Base-by-base conservation (phyloP, 805 yeast genomes). In the Jamesozyma hellenica region DNA sequence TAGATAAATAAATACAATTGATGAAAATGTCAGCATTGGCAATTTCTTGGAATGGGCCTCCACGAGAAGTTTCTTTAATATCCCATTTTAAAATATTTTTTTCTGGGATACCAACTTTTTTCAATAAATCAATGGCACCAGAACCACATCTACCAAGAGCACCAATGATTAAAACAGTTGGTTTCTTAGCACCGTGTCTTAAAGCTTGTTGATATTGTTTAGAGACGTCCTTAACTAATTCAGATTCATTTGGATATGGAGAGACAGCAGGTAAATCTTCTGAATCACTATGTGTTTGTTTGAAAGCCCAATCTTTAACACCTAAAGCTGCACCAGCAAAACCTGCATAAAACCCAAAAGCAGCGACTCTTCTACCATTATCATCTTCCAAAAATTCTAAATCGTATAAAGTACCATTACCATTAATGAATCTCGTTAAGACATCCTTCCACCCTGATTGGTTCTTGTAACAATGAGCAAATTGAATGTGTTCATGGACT, bases 331-430 rank as follows among this genome's bases (percentile, higher is more conserved):
- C 98, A 56, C 99, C 99, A 6, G 97, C 98, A 61, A 92, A 92
- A n/a, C 99, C 99, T 34, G 99, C 98, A 63, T 90, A 90, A 71
- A 76, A 92, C n/a, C 99, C 99, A 60, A 92, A 92, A 8, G 98
- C 98, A 34, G 99, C 99, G 23, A 92, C 99, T 67, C 99, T 83
- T 71, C 98, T 83, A 28, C 97, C 97, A 56, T 76, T 79, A 52
- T 82, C 96, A 61, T 92, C 86, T 63, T 84, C 94, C 61, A 92
- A 70, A 59, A 92, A 92, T 67, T 92, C 99, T 50, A 92, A 70
- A 61, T 92, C 99, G 61, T 92, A 92, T 50, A 92, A 73, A 12
- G 75, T 72, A 52, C 98, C 97, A 43, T 82, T 75, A 37, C 99
- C 99, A 30, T 74, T 79, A 38, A 94, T 94, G 70, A 87, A 92